Percentiles rank a stretch among this genome's conserved stretches.
Conservation (phyloP, 2,329 filamentous ascomycete species). For the Hypoxylon rubiginosum region DNA sequence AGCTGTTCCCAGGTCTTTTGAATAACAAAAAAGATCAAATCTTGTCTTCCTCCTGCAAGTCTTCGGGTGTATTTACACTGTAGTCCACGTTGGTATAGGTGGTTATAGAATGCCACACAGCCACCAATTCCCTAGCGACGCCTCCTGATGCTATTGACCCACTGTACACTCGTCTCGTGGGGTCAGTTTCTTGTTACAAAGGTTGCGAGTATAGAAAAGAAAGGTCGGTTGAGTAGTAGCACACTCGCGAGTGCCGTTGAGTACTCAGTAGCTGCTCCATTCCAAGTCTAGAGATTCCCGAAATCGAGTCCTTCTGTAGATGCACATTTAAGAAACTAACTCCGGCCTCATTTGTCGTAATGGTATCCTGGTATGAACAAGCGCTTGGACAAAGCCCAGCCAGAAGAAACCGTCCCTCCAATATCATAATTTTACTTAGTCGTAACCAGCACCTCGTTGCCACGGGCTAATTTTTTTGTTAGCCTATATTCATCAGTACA, state of each 20-base stretch:
- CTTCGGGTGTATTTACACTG: slow-evolving; percentile 36
- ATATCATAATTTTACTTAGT: slow-evolving; percentile 53
- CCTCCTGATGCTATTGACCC: slow-evolving; percentile 45
- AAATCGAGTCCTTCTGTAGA: slow-evolving; percentile 42
- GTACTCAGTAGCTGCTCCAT: slow-evolving; percentile 34
- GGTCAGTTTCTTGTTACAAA: slow-evolving; percentile 32
- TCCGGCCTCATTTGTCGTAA: slow-evolving; percentile 51
- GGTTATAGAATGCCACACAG: slow-evolving; percentile 23
- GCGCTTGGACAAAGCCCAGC: slow-evolving; percentile 39
- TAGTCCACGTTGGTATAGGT: slow-evolving; percentile 43
- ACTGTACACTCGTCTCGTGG: slow-evolving; percentile 36
- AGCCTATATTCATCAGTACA: slow-evolving; percentile 34
- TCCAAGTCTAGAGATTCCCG: slow-evolving; percentile 42
- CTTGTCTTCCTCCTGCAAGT: slow-evolving; percentile 18
- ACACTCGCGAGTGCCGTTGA: slow-evolving; percentile 15
- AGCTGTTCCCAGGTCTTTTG: slow-evolving; percentile 41
- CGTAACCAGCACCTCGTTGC: slow-evolving; percentile 70
- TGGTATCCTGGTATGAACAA: slow-evolving; percentile 48
- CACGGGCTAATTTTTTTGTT: slow-evolving; percentile 60
- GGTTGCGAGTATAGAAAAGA: slow-evolving; percentile 27
- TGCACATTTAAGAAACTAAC: slow-evolving; percentile 50
- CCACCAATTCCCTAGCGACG: slow-evolving; percentile 38
- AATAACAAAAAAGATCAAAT: slow-evolving; percentile 18
- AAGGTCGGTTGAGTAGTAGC: slow-evolving; percentile 17
- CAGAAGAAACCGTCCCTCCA: slow-evolving; percentile 46